Evolutionary conservation across 148 eudicot species (phyloP).

Genomic region (Polygonum maritimum): DNA sequence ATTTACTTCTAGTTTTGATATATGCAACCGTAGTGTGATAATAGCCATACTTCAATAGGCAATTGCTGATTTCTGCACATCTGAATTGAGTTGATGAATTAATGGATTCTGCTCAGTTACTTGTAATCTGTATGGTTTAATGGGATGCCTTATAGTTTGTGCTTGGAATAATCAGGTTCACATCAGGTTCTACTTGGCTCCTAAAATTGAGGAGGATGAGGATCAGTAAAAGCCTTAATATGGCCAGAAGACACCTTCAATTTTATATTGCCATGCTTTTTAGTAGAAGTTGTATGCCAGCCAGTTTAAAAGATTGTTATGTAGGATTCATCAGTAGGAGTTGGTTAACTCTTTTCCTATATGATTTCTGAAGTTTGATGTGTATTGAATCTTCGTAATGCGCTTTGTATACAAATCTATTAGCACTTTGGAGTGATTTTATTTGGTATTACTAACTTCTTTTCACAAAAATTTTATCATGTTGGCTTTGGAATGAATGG

Average conservation of each 20-base stretch:
- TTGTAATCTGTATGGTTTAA: too few relatives aligned
- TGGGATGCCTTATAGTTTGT: too few relatives aligned
- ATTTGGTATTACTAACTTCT: not conserved
- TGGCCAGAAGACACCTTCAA: not conserved
- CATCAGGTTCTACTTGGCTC: conserved; percentile 80
- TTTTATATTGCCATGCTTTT: not conserved
- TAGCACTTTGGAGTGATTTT: not conserved
- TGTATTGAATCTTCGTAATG: not conserved
- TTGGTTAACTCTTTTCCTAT: not conserved
- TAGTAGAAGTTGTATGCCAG: not conserved
- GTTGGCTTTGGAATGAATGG: not conserved
- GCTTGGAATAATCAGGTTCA: conserved; percentile 31
- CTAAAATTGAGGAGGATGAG: conserved; percentile 89
- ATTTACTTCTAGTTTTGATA: too few relatives aligned
- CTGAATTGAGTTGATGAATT: too few relatives aligned
- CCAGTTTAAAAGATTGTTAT: not conserved
- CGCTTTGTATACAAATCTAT: not conserved
- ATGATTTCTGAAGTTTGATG: not conserved
- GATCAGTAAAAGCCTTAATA: conserved; percentile 34
- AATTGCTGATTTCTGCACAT: too few relatives aligned
- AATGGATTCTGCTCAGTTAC: too few relatives aligned
- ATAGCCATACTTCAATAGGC: too few relatives aligned
- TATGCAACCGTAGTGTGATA: too few relatives aligned
- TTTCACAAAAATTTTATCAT: not conserved
- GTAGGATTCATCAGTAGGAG: not conserved